Conservation (phyloP, 2,329 filamentous ascomycete genomes). For the Epichloe glyceriae region DNA sequence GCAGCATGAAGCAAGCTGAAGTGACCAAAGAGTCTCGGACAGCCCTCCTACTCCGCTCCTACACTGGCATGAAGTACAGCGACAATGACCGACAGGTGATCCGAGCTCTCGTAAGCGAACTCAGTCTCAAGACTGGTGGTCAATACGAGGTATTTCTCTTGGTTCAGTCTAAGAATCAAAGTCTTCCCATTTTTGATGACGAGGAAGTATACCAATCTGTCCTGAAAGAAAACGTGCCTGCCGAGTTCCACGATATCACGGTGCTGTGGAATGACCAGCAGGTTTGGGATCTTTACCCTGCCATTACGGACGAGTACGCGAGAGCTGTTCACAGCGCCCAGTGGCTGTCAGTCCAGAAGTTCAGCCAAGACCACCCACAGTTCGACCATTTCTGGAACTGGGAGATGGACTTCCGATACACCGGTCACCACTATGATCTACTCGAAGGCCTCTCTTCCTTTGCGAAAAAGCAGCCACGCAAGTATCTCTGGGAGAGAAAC, state of each 20-base stretch:
- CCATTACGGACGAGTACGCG: conserved; percentile 48
- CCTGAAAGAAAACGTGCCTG: conserved; percentile 49
- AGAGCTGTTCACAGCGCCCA: conserved; percentile 46
- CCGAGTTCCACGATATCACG: conserved; percentile 57
- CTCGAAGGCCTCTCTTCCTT: conserved; percentile 52
- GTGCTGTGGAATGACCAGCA: conserved; percentile 63
- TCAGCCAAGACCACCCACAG: conserved; percentile 61
- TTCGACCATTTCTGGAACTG: conserved; percentile 80
- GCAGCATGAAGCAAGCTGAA: conserved; percentile 9
- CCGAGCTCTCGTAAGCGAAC: conserved; percentile 65
- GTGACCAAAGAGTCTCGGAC: conserved; percentile 40
- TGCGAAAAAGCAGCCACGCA: conserved; percentile 54
- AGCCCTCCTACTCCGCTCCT: conserved; percentile 64
- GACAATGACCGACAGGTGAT: conserved; percentile 69
- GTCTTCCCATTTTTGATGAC: conserved; percentile 45
- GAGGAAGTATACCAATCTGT: conserved; percentile 44
- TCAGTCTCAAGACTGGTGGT: conserved; percentile 62
- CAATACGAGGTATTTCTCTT: conserved; percentile 72
- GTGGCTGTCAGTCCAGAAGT: conserved; percentile 64
- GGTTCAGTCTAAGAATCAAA: conserved; percentile 60
- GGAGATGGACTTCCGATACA: conserved; percentile 73
- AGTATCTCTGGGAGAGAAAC: conserved; percentile 61
- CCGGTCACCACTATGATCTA: conserved; percentile 71
- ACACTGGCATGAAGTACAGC: conserved; percentile 61
- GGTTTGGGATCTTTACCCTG: conserved; percentile 66